Evolutionary conservation across 1,284 basidiomycete genomes (phyloP).

Genomic region (Singerocomus inundabilis): DNA sequence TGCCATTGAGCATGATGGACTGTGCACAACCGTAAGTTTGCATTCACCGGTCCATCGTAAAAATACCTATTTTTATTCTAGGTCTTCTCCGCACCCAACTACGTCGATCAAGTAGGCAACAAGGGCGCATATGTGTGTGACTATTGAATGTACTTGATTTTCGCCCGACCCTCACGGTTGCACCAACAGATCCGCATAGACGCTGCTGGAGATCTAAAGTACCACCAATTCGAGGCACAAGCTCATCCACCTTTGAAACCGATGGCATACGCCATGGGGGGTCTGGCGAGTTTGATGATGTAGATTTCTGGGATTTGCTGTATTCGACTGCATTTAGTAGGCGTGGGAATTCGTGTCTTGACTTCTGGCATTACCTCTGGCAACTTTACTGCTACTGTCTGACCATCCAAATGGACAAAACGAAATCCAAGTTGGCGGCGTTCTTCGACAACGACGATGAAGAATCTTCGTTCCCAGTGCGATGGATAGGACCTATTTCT

Average conservation of each 20-base stretch:
- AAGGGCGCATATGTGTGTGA: conserved; percentile 75
- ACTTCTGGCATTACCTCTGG: neutral
- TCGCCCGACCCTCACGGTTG: conserved; percentile 5
- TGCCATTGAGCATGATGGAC: conserved; percentile 84
- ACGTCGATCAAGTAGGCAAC: conserved; percentile 80
- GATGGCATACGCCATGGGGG: conserved; percentile 82
- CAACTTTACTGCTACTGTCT: conserved; percentile 1
- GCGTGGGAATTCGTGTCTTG: conserved; percentile 25
- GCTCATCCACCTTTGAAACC: conserved; percentile 89
- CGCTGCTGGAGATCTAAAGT: conserved; percentile 70
- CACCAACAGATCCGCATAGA: conserved; percentile 74
- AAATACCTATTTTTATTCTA: conserved; percentile 29
- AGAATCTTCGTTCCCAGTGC: conserved; percentile 80
- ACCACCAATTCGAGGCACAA: conserved; percentile 83
- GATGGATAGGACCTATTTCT: conserved; percentile 69
- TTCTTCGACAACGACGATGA: conserved; percentile 83
- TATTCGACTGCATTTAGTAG: neutral
- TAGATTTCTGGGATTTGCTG: conserved; percentile 18
- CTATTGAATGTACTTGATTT: neutral
- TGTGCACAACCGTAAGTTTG: conserved; percentile 76
- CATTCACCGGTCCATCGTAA: neutral
- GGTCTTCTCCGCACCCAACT: conserved; percentile 85
- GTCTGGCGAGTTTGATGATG: conserved; percentile 66
- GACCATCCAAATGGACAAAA: conserved; percentile 61
- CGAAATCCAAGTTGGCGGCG: conserved; percentile 69